Conservation (phyloP, 169 alveolate species). For the Eimeria maxima region DNA sequence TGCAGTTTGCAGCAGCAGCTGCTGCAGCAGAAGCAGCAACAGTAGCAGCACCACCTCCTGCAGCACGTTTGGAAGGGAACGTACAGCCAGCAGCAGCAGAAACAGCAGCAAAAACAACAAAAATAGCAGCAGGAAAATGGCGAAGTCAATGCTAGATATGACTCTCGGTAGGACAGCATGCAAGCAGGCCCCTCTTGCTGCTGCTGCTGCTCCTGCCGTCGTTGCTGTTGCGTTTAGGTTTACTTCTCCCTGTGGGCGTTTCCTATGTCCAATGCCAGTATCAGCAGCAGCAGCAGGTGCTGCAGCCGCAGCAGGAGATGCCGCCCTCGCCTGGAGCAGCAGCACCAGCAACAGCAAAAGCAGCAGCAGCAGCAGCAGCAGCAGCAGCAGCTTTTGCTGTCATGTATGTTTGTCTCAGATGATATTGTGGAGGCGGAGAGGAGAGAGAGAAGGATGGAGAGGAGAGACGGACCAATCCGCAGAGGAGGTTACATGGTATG, state of each 20-base stretch:
- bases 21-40: slow-evolving; percentile 54
- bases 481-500: slow-evolving; percentile 32
- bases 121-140: too few species aligned
- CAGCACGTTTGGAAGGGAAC: not conserved
- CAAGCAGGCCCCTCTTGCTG: not conserved
- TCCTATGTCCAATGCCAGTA: too few species aligned
- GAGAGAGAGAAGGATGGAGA: not conserved
- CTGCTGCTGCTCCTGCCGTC: not conserved
- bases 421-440: slow-evolving; percentile 40
- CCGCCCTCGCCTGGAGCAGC: slow-evolving; percentile 7
- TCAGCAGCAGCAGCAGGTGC: not conserved
- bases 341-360: not conserved
- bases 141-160: too few species aligned
- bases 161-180: too few species aligned
- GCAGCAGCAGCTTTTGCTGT: not conserved
- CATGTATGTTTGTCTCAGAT: not conserved
- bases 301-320: slow-evolving; percentile 43
- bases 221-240: not conserved
- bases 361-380: slow-evolving; percentile 27
- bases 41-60: not conserved
- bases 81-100: not conserved
- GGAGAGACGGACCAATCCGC: slow-evolving; percentile 11
- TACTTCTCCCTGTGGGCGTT: too few species aligned
- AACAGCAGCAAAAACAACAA: too few species aligned
- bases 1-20: slow-evolving; percentile 5